A percentile compares a stretch with the other conserved stretches of the same genome.
Conservation (phyloP, 176 grass and related monocot species). For the Olyra latifolia region DNA sequence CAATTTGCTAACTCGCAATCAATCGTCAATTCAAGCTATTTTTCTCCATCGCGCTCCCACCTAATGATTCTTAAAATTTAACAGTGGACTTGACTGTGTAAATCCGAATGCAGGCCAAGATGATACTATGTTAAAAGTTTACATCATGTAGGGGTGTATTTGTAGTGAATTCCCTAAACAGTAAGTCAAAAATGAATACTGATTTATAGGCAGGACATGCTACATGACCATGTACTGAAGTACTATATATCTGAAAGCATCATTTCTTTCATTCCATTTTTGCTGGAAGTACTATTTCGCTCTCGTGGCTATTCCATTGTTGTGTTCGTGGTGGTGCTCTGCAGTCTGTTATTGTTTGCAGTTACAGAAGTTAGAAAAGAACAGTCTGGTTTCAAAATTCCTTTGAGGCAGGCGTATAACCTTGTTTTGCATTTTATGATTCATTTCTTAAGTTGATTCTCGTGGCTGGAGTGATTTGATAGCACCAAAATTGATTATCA, state of each 20-base stretch:
- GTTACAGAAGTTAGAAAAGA: not conserved
- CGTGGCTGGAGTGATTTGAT: not conserved
- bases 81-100: not conserved
- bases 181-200: not conserved
- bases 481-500: slow-evolving; percentile 14
- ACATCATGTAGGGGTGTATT: not conserved
- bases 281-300: not conserved
- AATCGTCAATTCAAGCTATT: not conserved
- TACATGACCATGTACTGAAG: not conserved
- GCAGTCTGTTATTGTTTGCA: not conserved
- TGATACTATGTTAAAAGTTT: not conserved
- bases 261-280: not conserved
- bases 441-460: slow-evolving; percentile 12
- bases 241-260: no score
- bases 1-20: not conserved
- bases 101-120: no score
- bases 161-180: not conserved
- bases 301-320: not conserved
- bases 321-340: not conserved
- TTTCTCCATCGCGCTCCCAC: not conserved
- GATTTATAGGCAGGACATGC: slow-evolving; percentile 25
- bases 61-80: not conserved
- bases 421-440: slow-evolving; percentile 1
- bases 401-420: not conserved
- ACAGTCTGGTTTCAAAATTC: not conserved